Evolutionary conservation across 2,329 filamentous ascomycete genomes (phyloP).

Genomic region (Beauveria caledonica): DNA sequence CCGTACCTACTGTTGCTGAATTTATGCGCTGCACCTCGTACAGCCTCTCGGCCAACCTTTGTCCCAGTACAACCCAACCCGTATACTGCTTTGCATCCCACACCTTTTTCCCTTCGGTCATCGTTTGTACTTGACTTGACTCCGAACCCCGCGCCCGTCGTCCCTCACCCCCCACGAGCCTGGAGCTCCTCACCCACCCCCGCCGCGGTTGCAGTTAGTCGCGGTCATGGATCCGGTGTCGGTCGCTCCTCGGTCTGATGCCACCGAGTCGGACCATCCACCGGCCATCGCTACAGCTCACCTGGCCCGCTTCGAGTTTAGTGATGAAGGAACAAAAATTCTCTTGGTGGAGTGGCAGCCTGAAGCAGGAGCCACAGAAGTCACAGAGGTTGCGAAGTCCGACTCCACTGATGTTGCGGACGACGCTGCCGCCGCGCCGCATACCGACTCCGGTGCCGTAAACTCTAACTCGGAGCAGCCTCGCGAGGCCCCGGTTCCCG

Average conservation of each 20-base stretch:
- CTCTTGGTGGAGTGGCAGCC: constrained; percentile 86
- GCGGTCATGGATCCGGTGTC: constrained; percentile 23
- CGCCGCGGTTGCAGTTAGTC: constrained; percentile 9
- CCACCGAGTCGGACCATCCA: constrained; percentile 2
- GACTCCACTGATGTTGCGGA: not conserved
- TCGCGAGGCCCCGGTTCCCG: constrained; percentile 13
- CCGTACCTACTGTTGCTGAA: not conserved
- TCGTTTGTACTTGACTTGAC: not conserved
- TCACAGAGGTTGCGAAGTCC: not conserved
- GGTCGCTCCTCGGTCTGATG: constrained; percentile 25
- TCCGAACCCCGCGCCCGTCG: constrained; percentile 1
- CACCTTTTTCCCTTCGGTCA: not conserved
- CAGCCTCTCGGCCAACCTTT: not conserved
- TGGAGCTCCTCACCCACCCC: constrained; percentile 1
- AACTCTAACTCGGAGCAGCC: not conserved
- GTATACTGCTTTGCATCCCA: not conserved
- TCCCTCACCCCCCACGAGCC: not conserved
- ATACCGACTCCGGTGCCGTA: not conserved
- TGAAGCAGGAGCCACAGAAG: constrained; percentile 6
- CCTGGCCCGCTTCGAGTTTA: constrained; percentile 75
- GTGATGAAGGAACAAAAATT: constrained; percentile 80
- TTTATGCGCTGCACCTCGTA: not conserved
- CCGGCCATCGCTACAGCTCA: constrained; percentile 22
- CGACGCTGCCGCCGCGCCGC: not conserved
- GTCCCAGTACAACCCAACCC: constrained; percentile 3